Percentiles rank a stretch among this genome's conserved stretches.
Evolutionary conservation across 176 grass and related monocot species (phyloP).

Genomic region (Cenchrus americanus): DNA sequence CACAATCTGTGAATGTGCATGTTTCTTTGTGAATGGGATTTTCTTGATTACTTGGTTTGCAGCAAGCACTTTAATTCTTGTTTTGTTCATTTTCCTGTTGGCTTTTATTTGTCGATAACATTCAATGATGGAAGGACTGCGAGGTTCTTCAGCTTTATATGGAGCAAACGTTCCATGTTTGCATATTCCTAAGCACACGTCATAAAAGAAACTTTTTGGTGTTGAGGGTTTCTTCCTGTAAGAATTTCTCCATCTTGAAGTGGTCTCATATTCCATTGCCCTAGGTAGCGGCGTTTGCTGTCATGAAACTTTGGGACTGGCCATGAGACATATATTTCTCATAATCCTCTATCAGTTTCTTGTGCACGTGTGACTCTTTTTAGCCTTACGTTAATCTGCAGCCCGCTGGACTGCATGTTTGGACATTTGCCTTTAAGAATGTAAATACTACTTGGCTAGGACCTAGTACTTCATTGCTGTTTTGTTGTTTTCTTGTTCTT

Average conservation of each 20-base stretch:
- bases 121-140: background rate
- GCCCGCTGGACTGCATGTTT: background rate
- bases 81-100: background rate
- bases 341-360: background rate
- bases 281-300: background rate
- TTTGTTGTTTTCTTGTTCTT: background rate
- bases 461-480: background rate
- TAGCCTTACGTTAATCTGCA: background rate
- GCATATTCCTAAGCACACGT: slow-evolving; percentile 27
- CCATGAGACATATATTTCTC: slow-evolving; percentile 36
- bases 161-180: slow-evolving; percentile 37
- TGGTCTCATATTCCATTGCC: slow-evolving; percentile 15
- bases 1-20: background rate
- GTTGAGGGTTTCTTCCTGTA: slow-evolving; percentile 30
- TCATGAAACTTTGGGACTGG: slow-evolving; percentile 23
- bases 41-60: background rate
- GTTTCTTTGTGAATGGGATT: background rate
- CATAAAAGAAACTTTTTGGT: slow-evolving; percentile 15
- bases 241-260: slow-evolving; percentile 9
- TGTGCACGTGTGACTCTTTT: background rate
- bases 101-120: background rate
- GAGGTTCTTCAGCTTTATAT: slow-evolving; percentile 12
- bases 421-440: too few species aligned
- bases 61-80: background rate
- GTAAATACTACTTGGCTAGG: background rate